A percentile compares a stretch with the other conserved stretches of the same genome.
Evolutionary conservation across 2,329 filamentous ascomycete genomes (phyloP).

Genomic region (Neonectria magnoliae): DNA sequence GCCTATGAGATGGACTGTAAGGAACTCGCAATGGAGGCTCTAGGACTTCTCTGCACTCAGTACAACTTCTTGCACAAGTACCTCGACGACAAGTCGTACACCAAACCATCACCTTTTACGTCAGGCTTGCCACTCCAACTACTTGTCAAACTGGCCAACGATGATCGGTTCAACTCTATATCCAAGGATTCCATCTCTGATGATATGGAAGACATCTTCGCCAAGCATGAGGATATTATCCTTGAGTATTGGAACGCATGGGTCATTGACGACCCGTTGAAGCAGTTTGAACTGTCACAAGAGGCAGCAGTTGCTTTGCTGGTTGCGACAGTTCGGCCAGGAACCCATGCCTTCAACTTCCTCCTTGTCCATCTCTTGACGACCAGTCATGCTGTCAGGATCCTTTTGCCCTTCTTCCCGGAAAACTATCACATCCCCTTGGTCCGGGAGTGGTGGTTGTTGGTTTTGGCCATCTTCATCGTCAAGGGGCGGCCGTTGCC

Average conservation of each 20-base stretch:
- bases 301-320: conserved; percentile 70
- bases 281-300: conserved; percentile 79
- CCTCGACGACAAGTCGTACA: conserved; percentile 78
- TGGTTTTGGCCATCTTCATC: conserved; percentile 82
- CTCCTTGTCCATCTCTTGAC: conserved; percentile 85
- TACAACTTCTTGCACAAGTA: conserved; percentile 72
- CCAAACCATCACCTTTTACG: conserved; percentile 67
- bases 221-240: conserved; percentile 73
- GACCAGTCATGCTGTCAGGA: conserved; percentile 86
- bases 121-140: conserved; percentile 75
- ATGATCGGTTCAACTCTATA: conserved; percentile 75
- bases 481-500: conserved; percentile 78
- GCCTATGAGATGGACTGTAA: conserved; percentile 88
- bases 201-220: conserved; percentile 75
- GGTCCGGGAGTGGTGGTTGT: conserved; percentile 89
- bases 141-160: conserved; percentile 72
- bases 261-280: conserved; percentile 74
- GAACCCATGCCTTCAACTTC: conserved; percentile 79
- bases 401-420: conserved; percentile 82
- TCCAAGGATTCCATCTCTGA: conserved; percentile 67
- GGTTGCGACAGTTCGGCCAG: conserved; percentile 66
- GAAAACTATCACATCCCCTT: conserved; percentile 76
- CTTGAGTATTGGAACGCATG: conserved; percentile 94
- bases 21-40: conserved; percentile 88
- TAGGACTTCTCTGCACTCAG: conserved; percentile 71